Percentiles rank a stretch among this genome's conserved stretches.
These are phyloP conservation scores for Venturia carpophila DNA, from an alignment of 2,329 filamentous ascomycete genomes.

Conservation along the genomic window DNA sequence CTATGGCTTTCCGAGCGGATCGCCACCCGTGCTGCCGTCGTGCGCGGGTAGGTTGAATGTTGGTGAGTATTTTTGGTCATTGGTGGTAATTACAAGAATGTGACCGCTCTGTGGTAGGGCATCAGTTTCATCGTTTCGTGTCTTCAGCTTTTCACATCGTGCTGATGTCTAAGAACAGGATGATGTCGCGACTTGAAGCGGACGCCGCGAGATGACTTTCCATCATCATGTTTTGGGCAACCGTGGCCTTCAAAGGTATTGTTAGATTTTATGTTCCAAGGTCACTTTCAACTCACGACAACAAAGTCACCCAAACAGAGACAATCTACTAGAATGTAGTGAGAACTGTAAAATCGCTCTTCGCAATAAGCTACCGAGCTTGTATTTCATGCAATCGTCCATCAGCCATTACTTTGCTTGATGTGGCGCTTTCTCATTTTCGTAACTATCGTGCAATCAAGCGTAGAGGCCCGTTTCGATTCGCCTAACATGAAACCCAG, in stretches of 20 bases:
- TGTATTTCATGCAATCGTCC: neutral
- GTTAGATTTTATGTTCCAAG: neutral
- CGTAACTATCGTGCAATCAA: neutral
- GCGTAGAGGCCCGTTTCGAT: neutral
- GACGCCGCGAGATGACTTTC: neutral
- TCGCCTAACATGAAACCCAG: neutral
- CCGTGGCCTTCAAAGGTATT: neutral
- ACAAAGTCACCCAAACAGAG: neutral
- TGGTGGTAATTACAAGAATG: neutral
- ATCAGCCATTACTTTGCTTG: neutral
- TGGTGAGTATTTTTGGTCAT: neutral
- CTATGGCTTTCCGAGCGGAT: neutral
- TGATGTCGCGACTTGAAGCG: neutral
- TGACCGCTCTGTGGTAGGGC: neutral
- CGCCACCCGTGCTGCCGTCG: neutral
- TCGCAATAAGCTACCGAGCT: too few relatives aligned
- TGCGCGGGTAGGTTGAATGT: neutral
- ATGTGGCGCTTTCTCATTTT: neutral
- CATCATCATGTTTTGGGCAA: neutral
- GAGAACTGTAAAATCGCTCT: neutral
- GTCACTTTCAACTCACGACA: neutral
- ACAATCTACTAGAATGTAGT: neutral
- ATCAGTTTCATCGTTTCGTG: neutral
- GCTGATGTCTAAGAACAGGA: conserved; percentile 1
- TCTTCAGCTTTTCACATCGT: neutral